Evolutionary conservation across 352 stramenopile genomes (phyloP).

Genomic region (Elongisporangium prolatum): DNA sequence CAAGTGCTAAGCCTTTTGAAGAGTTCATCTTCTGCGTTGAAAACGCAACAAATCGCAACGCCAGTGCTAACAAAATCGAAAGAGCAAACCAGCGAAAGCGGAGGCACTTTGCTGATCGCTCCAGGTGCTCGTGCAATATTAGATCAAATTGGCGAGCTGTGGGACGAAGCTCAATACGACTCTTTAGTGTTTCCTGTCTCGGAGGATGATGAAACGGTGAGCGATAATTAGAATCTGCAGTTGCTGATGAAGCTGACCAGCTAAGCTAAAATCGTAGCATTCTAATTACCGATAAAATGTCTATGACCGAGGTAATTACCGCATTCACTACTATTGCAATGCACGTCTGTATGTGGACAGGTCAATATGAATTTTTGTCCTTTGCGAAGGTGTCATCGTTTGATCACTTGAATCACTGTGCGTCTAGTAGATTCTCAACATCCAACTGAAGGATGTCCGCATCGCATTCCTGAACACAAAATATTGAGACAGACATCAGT

Average conservation of each 20-base stretch:
- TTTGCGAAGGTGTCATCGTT: background rate
- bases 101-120: constrained; percentile 3
- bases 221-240: background rate
- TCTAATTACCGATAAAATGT: no score
- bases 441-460: constrained; percentile 98
- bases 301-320: background rate
- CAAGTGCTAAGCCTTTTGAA: constrained; percentile 59
- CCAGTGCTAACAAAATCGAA: constrained; percentile 2
- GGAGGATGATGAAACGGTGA: constrained; percentile 1
- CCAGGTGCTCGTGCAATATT: constrained; percentile 37
- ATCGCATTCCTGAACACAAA: constrained; percentile 55
- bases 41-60: constrained; percentile 23
- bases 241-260: no score
- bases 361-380: background rate
- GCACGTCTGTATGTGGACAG: background rate
- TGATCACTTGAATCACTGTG: constrained; percentile 19
- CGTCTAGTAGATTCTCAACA: constrained; percentile 87
- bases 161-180: constrained; percentile 79
- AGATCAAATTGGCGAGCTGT: constrained; percentile 67
- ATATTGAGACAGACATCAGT: constrained; percentile 23
- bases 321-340: background rate
- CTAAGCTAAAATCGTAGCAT: background rate
- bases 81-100: constrained; percentile 1
- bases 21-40: constrained; percentile 37
- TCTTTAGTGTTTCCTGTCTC: constrained; percentile 57